phyloP scores from a whole-genome alignment of 2,329 filamentous ascomycete species.

The Diplodia scrobiculata region DNA sequence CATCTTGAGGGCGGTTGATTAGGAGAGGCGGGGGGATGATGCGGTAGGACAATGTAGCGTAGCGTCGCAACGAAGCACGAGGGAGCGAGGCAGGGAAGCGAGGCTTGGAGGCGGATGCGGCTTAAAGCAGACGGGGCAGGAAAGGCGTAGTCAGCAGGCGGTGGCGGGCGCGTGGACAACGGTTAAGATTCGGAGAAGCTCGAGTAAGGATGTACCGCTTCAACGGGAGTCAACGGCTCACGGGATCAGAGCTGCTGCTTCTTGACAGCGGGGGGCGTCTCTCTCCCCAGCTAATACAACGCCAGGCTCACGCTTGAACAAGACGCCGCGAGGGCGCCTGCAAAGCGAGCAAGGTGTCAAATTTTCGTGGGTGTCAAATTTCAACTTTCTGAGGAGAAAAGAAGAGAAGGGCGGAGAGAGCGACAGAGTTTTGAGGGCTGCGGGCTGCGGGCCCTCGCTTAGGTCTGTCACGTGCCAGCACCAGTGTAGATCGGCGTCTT shows the following conservation, averaged over 20 bases:
- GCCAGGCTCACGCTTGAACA: slow-evolving; percentile 39
- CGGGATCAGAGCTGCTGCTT: slow-evolving; percentile 38
- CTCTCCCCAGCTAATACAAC: slow-evolving; percentile 62
- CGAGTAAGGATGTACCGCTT: slow-evolving; percentile 31
- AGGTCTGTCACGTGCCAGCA: not conserved
- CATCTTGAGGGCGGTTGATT: slow-evolving; percentile 43
- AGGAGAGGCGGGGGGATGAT: slow-evolving; percentile 32
- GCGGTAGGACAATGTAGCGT: no score
- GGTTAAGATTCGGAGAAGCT: slow-evolving; percentile 7
- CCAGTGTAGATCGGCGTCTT: not conserved
- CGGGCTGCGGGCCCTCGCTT: not conserved
- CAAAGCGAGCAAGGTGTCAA: slow-evolving; percentile 33
- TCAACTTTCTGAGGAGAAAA: slow-evolving; percentile 59
- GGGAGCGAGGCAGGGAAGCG: not conserved
- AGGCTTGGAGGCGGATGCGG: slow-evolving; percentile 10
- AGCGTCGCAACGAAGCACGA: slow-evolving; percentile 3
- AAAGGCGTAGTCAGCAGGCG: slow-evolving; percentile 18
- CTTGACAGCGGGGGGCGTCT: slow-evolving; percentile 41
- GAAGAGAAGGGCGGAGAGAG: slow-evolving; percentile 36
- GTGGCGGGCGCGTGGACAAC: slow-evolving; percentile 1
- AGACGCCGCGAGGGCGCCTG: slow-evolving; percentile 29
- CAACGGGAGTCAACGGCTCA: slow-evolving; percentile 41
- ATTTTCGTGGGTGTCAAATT: slow-evolving; percentile 48
- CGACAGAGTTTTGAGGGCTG: slow-evolving; percentile 15
- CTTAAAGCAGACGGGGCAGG: slow-evolving; percentile 2